These are phyloP conservation scores for Lasiosphaeriaceae sp. DNA, from an alignment of 495 filamentous ascomycete genomes.

Conservation along the genomic window DNA sequence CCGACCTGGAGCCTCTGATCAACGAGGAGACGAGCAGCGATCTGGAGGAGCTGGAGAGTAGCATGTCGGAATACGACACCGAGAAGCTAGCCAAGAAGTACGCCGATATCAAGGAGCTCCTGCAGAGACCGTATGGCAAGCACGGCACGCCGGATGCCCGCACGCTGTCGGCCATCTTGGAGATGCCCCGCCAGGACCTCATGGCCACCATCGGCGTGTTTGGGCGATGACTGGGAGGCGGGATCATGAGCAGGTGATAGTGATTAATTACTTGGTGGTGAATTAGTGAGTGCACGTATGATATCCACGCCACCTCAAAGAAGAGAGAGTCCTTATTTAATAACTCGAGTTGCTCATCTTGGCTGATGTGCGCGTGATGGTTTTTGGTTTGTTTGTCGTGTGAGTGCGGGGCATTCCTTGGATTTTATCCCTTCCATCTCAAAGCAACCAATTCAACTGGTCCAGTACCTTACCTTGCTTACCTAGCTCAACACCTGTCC, in stretches of 20 bases:
- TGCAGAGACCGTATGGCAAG: conserved; percentile 27
- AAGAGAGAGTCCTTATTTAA: too few relatives aligned
- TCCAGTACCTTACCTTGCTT: too few relatives aligned
- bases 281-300: too few relatives aligned
- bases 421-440: too few relatives aligned
- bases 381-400: too few relatives aligned
- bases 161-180: conserved; percentile 22
- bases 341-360: too few relatives aligned
- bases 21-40: conserved; percentile 20
- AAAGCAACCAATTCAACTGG: too few relatives aligned
- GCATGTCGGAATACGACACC: conserved; percentile 18
- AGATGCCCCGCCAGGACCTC: conserved; percentile 22
- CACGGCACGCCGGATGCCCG: conserved; percentile 18
- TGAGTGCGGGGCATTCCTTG: too few relatives aligned
- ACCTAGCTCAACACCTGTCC: background rate
- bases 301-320: too few relatives aligned
- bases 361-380: too few relatives aligned
- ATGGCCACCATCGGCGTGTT: conserved; percentile 23
- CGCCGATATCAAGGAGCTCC: conserved; percentile 22
- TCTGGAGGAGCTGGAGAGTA: conserved; percentile 21
- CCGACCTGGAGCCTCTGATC: conserved; percentile 30
- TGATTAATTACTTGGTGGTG: too few relatives aligned
- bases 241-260: background rate
- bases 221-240: background rate
- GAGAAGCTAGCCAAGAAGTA: conserved; percentile 23